Base-by-base conservation (phyloP, 768 basidiomycete species). In the Amanita rimosa region DNA sequence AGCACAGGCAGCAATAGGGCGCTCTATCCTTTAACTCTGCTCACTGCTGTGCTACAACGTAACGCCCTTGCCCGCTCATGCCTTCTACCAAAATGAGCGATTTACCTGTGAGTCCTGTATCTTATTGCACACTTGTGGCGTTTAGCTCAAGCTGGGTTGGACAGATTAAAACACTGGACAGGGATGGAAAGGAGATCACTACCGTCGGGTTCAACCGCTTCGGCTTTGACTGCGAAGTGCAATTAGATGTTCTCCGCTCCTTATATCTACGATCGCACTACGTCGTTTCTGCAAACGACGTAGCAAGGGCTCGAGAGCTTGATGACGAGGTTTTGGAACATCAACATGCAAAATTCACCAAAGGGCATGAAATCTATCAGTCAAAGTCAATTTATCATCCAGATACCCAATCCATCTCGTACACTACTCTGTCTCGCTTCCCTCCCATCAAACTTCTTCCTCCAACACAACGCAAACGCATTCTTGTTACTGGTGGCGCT, bases 401-500 rank as follows among this genome's bases (percentile, higher is more conserved):
- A 34, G 75, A 83, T 52, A 77, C 75, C 21, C 76, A 83, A 55
- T 78, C 85, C 33, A 92, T 96, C 64, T 88, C 93, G 37, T 97
- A 94, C 67, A 88, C 90, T 41, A 91, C 92, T 21, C 78, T 95
- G 49, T 81, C 86, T 47, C 83, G 88, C 38, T 99, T 93, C 65
- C 89, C 93, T 8, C 91, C 95, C 3, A 94, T 99, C 52, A 89
- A 79, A 58, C 79, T 93, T 42, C 79, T 99, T 41, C 65, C 89
- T 8, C 79, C 86, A 17, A 71, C 80, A 2, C 64, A 70, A 52
- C 80, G 91, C 58, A 96, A 95, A 68, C 85, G 95, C 51, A 70
- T 98, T 57, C 79, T 99, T 35, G 85, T 97, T 57, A 98, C 95
- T 17, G 95, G 95, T 51, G 95, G 96, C 36, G 96, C 95, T 33